Percentiles rank a stretch among this genome's conserved stretches.
Evolutionary conservation across 495 filamentous ascomycete genomes (phyloP).

Genomic region (Aspergillus cristatus): DNA sequence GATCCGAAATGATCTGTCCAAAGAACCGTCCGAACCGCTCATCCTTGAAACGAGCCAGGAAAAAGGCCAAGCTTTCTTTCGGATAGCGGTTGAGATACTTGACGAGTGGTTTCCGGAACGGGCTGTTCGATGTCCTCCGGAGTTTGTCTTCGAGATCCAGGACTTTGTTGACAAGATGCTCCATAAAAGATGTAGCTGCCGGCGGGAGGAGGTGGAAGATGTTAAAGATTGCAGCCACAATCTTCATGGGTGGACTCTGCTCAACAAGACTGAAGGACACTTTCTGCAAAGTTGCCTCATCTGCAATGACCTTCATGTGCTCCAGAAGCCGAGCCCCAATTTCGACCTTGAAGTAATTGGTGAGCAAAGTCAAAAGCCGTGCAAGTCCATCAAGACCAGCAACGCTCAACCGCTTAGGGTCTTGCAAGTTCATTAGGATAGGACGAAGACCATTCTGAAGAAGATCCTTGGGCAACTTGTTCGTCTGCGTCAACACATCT

Average conservation of each 20-base stretch:
- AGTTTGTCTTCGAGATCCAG: conserved; percentile 80
- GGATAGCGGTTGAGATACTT: conserved; percentile 92
- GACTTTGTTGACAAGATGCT: conserved; percentile 76
- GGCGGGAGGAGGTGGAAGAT: conserved; percentile 91
- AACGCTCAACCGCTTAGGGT: conserved; percentile 81
- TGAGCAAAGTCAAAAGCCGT: conserved; percentile 77
- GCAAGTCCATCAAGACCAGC: conserved; percentile 87
- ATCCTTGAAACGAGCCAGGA: conserved; percentile 65
- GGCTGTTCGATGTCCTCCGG: conserved; percentile 82
- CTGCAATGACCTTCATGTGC: conserved; percentile 86
- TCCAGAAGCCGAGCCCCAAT: conserved; percentile 86
- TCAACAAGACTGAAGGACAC: conserved; percentile 91
- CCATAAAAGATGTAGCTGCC: conserved; percentile 83
- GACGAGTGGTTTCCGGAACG: conserved; percentile 85
- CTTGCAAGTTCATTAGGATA: conserved; percentile 90
- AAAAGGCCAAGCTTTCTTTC: conserved; percentile 73
- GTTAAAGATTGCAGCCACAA: conserved; percentile 87
- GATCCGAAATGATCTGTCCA: conserved; percentile 75
- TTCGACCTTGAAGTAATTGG: conserved; percentile 98
- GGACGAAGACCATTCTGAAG: conserved; percentile 90
- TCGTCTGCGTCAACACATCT: conserved; percentile 74
- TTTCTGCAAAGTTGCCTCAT: conserved; percentile 68
- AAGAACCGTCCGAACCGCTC: conserved; percentile 88
- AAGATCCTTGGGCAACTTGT: conserved; percentile 90
- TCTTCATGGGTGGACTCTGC: conserved; percentile 81